Base-by-base conservation (phyloP, 2,329 filamentous ascomycete genomes). In the Calonectria pseudoturangicola region DNA sequence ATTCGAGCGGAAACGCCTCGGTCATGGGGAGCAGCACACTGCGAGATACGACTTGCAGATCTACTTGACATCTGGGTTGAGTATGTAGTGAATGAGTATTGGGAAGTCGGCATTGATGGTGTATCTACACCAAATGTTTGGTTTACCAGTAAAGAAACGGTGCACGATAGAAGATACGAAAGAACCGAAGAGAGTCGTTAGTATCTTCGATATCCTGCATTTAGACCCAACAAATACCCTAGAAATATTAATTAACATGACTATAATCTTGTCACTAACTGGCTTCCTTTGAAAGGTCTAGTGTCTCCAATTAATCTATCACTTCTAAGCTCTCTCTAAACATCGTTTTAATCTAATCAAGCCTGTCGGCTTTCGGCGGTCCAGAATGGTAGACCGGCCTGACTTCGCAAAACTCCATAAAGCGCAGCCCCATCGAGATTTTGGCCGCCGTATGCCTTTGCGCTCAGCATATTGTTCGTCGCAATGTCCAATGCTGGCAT, bases 401-500 rank as follows among this genome's bases (percentile, higher is more conserved):
- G 54, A 4, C 54, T 60, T 27, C 54, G 33, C 30, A 56, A 36
- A 30, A 56, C 51, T 60, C 54, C 54, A 13, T 60, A 60, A 25
- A 60, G 54, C 2, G 54, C 54, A 25, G 54, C 54, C 2, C 54
- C 54, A 28, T 60, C 54, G 13, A 60, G 54, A 15, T 68, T 68
- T n/a, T 68, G 54, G 5, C 66, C 66, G 18, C 66, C 66, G 28
- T 68, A 68, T 2, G 66, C 66, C 16, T 62, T 68, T 1, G 66
- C 66, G 10, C 66, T 68, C 16, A 68, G 16, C 66, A 68, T 68
- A n/a, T 68, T 68, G 33, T 68, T 68, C 2, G 66, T 68, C 0
- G 66, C 66, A 51, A 68, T 48, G 15, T 68, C 66, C 45, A 68
- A 25, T 39, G 66, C 66, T 2, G 66, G 66, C 66, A 68, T 68